These are phyloP conservation scores for Articulospora tetracladia DNA, from an alignment of 495 filamentous ascomycete genomes.

Conservation along the genomic window DNA sequence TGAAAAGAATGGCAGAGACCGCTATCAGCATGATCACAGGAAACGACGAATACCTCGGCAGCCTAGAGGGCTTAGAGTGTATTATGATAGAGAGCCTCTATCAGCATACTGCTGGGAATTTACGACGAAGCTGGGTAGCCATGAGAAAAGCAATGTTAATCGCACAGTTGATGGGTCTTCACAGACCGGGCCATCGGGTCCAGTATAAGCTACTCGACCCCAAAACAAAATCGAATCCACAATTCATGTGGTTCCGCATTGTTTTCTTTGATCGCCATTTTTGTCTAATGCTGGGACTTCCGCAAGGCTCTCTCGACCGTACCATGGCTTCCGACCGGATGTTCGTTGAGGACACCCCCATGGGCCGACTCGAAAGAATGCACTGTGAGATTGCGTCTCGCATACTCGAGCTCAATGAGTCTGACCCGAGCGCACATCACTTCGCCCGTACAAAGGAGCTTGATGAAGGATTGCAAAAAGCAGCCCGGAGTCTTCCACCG, in stretches of 20 bases:
- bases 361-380: not conserved
- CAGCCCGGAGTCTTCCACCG: not conserved
- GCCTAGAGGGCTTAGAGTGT: conserved; percentile 45
- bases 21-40: conserved; percentile 39
- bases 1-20: conserved; percentile 31
- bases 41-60: conserved; percentile 41
- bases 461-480: not conserved
- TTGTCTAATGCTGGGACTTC: conserved; percentile 30
- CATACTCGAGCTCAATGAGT: not conserved
- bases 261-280: conserved; percentile 27
- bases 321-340: not conserved
- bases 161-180: conserved; percentile 43
- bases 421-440: not conserved
- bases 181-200: conserved; percentile 13
- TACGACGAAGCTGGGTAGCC: conserved; percentile 40
- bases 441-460: not conserved
- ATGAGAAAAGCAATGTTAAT: conserved; percentile 38
- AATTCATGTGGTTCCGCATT: conserved; percentile 32
- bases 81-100: conserved; percentile 44
- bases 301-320: not conserved
- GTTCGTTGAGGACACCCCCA: not conserved
- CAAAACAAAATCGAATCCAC: not conserved
- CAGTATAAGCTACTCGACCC: not conserved
- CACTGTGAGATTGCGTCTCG: not conserved
- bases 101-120: conserved; percentile 41